Evolutionary conservation across 768 basidiomycete genomes (phyloP).

Genomic region (Leccinum ochraceum): DNA sequence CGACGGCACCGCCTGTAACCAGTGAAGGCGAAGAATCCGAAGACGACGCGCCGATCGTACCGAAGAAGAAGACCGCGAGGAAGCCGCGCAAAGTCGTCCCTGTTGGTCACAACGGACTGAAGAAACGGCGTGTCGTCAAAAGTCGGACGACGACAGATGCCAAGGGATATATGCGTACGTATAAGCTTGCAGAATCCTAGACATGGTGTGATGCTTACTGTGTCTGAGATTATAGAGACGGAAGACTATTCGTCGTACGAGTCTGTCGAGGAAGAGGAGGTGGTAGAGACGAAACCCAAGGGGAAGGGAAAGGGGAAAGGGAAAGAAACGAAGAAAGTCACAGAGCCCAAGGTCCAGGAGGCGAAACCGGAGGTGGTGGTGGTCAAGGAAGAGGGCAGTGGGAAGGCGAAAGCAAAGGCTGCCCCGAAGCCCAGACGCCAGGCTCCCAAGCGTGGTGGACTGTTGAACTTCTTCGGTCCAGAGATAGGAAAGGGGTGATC

Average conservation of each 20-base stretch:
- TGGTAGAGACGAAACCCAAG: conserved; percentile 25
- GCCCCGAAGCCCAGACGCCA: conserved; percentile 20
- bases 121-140: conserved; percentile 67
- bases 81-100: conserved; percentile 64
- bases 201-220: not conserved
- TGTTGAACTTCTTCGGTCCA: conserved; percentile 36
- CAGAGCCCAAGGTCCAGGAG: conserved; percentile 18
- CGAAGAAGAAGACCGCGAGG: conserved; percentile 33
- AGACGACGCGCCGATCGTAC: conserved; percentile 32
- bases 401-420: conserved; percentile 22
- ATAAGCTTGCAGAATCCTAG: conserved; percentile 3
- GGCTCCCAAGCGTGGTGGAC: conserved; percentile 27
- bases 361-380: conserved; percentile 9
- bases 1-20: conserved; percentile 27
- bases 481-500: conserved; percentile 31
- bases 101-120: conserved; percentile 75
- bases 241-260: conserved; percentile 84
- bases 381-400: conserved; percentile 15
- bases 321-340: conserved; percentile 22
- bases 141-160: conserved; percentile 54
- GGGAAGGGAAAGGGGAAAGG: conserved; percentile 20
- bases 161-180: conserved; percentile 74
- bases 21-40: conserved; percentile 31
- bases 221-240: conserved; percentile 45
- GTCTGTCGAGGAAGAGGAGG: conserved; percentile 62